Evolutionary conservation across 345 rosid species (phyloP).

Genomic region (Capsella bursapastoris): DNA sequence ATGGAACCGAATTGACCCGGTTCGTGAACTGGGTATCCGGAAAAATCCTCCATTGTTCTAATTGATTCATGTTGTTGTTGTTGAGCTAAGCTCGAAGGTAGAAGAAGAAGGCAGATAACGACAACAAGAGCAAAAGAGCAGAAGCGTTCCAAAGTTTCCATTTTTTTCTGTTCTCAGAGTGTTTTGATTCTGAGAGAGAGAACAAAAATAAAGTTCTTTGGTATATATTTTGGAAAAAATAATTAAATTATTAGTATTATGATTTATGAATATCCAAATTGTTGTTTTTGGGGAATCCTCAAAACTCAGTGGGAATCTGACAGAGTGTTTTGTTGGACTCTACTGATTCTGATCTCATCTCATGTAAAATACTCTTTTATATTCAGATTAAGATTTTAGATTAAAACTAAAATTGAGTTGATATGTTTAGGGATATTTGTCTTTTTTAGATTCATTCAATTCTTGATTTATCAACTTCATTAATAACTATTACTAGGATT

Average conservation of each 20-base stretch:
- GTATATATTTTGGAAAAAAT: neutral
- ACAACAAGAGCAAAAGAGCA: slow-evolving; percentile 28
- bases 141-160: slow-evolving; percentile 39
- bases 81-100: slow-evolving; percentile 48
- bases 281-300: neutral
- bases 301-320: slow-evolving; percentile 37
- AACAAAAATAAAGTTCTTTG: neutral
- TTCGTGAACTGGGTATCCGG: slow-evolving; percentile 81
- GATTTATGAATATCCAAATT: slow-evolving; percentile 16
- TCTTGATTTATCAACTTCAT: too few species aligned
- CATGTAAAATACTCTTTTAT: neutral
- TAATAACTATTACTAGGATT: too few species aligned
- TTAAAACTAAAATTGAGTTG: too few species aligned
- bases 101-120: slow-evolving; percentile 24
- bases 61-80: slow-evolving; percentile 49
- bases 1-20: slow-evolving; percentile 43
- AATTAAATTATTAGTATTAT: slow-evolving; percentile 3
- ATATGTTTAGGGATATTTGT: too few species aligned
- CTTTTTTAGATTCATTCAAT: too few species aligned
- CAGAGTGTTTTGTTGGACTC: slow-evolving; percentile 22
- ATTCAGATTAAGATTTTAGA: too few species aligned
- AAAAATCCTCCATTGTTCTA: slow-evolving; percentile 81
- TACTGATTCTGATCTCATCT: neutral
- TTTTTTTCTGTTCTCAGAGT: neutral
- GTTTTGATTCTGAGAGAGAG: slow-evolving; percentile 30